Evolutionary conservation across 2,329 filamentous ascomycete species (phyloP), one percentile per base, ranked within the genome.

Genomic region (Monilinia aucupariae): DNA sequence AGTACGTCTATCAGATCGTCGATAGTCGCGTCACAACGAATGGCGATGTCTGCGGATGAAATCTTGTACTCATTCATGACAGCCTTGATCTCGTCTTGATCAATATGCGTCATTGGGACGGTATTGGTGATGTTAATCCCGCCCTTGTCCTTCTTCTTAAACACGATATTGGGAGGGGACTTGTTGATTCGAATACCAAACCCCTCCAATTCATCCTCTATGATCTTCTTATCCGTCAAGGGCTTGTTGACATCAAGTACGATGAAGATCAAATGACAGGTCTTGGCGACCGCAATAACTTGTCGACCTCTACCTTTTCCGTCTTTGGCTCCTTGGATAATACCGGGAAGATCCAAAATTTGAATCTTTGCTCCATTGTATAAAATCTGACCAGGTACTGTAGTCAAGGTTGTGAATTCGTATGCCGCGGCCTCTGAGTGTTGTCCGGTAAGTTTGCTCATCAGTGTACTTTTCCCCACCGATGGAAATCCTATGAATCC

Each of bases 131-230:
- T 94, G 73, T 90, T 92, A 74, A 99, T 86, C 43, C 94, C 94
- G 70, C 94, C 94, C 79, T 97, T 97, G 78, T 99, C 94, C 82
- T 99, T 99, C 82, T 99, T 99, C 79, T 88, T 96, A 82, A 97
- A 96, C n/a, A 94, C 90, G 73, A 99, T 99, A 76, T 99, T 99
- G 48, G 94, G 94, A 32, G 94, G 94, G 71, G 86, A 80, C 81
- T 97, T 99, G 82, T 99, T 99, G 80, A 97, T 93, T 63, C 94
- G 85, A 74, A 99, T 97, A 41, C 94, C 94, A 72, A 99, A 99
- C 9, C 94, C 94, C 76, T 99, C 94, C 75, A 99, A 78, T 79
- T 99, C 94, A 59, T 85, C 83, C 78, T 99, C 94, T 73, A 99
- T 99, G 67, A 99, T 83, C 65, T 91, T 86, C 81, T 99, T 99